Evolutionary conservation across 2,329 filamentous ascomycete species (phyloP), one percentile per base, ranked within the genome.

Genomic region (Aspergillus ibericus): DNA sequence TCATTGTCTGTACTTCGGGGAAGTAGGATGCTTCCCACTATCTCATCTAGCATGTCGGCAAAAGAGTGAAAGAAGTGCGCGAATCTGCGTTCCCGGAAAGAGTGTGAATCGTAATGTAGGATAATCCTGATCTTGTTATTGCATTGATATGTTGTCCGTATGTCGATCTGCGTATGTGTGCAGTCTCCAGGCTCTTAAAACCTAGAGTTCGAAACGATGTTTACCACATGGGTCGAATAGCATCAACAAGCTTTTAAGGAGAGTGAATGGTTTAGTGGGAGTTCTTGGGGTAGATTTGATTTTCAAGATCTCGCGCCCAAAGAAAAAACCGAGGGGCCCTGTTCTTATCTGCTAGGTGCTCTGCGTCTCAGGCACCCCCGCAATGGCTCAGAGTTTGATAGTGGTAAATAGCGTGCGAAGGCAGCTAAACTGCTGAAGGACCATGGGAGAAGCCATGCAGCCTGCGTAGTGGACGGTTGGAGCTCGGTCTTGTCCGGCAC

Each of bases 1-100:
- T 61, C 68, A 54, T 67, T 60, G 22, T 65, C 59, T 6, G 16
- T 59, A 16, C 47, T 50, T 18, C 70, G 63, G 8, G 67, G 49
- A 15, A 68, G 16, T 16, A 70, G 16, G 10, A 58, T 58, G 38
- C 66, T 58, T 10, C 25, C 35, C 34, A 65, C 27, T 29, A 42
- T 15, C 9, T 25, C 38, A 12, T 66, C 46, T 66, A 70, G 69
- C 15, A 15, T 59, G 29, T 32, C 8, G 48, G 10, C 32, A 42
- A 49, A 52, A 32, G 51, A 50, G 35, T 47, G 55, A 55, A 55
- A 9, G 35, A 56, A 59, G 60, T 60, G 32, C 47, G 49, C 44
- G 62, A 25, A 10, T 32, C 9, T 32, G 27, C 2, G 51, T 22
- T 29, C n/a, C 20, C 13, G 18, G 54, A 66, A 65, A 20, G 62